Conservation (phyloP, 768 basidiomycete genomes). For the Suillus sp. region DNA sequence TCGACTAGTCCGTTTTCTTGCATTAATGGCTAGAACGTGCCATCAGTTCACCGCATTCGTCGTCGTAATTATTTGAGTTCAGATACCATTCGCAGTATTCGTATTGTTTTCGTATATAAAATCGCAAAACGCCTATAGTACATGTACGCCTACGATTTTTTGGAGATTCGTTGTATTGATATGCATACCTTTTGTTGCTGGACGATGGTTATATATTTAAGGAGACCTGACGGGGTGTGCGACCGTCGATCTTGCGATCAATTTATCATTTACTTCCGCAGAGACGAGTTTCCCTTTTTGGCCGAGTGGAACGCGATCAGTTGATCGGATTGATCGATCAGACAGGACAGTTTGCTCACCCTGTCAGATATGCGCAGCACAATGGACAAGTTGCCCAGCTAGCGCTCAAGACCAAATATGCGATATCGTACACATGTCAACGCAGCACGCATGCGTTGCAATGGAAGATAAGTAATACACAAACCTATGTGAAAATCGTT, state of each 20-base stretch:
- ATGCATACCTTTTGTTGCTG: slow-evolving; percentile 22
- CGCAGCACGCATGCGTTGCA: neutral
- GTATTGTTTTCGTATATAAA: slow-evolving; percentile 27
- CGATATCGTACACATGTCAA: slow-evolving; percentile 16
- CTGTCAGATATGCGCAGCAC: neutral
- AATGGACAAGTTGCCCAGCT: slow-evolving; percentile 2
- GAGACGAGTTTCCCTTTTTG: neutral
- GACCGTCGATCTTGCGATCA: slow-evolving; percentile 11
- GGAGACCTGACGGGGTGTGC: too few species aligned
- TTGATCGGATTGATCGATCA: slow-evolving; percentile 5
- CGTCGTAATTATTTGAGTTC: slow-evolving; percentile 26
- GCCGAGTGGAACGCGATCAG: neutral
- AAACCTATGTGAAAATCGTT: too few species aligned
- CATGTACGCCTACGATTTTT: slow-evolving; percentile 33
- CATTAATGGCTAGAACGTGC: slow-evolving; percentile 23
- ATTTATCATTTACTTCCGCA: slow-evolving; percentile 7
- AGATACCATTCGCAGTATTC: slow-evolving; percentile 20
- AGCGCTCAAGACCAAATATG: slow-evolving; percentile 13
- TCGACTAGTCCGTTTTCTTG: slow-evolving; percentile 23
- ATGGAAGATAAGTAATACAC: too few species aligned
- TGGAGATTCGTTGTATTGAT: slow-evolving; percentile 32
- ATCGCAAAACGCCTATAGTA: slow-evolving; percentile 19
- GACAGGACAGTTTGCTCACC: too few species aligned
- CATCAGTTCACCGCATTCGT: slow-evolving; percentile 17
- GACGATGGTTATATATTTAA: too few species aligned